Evolutionary conservation across 1,139 yeast species (phyloP), one percentile per base, ranked within the genome.

Genomic region (Casaregolazyma lundiana): DNA sequence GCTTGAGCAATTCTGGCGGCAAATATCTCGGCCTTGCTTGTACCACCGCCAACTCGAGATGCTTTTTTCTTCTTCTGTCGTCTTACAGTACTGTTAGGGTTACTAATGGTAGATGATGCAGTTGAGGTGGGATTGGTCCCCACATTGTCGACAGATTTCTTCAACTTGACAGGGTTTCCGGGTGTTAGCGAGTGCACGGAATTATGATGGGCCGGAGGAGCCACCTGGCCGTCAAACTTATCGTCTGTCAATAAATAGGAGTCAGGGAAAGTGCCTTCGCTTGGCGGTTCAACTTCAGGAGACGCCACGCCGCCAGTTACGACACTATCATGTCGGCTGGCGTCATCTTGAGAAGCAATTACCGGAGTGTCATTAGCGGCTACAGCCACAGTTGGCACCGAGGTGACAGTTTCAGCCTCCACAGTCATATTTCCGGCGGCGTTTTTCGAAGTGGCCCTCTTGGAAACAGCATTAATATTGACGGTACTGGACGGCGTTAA

Each of bases 1-100:
- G 97, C 97, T 53, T 89, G 83, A 6, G 97, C 97, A 52, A 90
- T 71, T 57, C 84, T 84, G 0, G 97, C 97, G 9, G 97, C 97
- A 67, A 90, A 90, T 49, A 87, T 81, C 60, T 90, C 97, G 0
- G 96, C 92, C 61, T 89, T 78, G 4, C 45, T 41, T 4, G 95
- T 64, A 11, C 67, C 65, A 21, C 57, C 58, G 17, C 51, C 57
- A 22, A 50, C 48, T 35, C 56, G 46, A 2, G 53, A 34, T 18
- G 48, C 44, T 47, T 55, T 57, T 49, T 59, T 59, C 52, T 60
- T 59, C 48, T 57, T 56, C 30, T 50, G 38, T 7, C 56, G 47
- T 15, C 46, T 52, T 15, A 44, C 35, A 8, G 50, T 44, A 15
- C 44, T 42, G 20, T 55, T 52, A 22, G 37, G 22, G 21, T 30